phyloP scores from a whole-genome alignment of 1,284 basidiomycete species.

The Leccinum ambiguum region DNA sequence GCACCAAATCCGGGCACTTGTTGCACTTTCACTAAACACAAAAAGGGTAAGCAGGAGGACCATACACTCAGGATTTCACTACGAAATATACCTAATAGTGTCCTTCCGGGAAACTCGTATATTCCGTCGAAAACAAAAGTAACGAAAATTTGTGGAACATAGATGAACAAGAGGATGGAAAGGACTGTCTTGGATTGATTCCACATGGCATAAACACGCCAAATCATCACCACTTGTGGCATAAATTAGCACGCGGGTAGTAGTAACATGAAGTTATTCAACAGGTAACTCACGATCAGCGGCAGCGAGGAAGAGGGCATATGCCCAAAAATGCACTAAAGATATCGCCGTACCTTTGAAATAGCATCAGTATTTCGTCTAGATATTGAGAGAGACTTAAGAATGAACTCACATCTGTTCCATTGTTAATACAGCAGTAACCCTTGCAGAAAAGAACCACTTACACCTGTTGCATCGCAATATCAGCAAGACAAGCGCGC shows the following conservation, averaged over 20 bases:
- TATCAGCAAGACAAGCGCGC: background rate
- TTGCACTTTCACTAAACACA: slow-evolving; percentile 7
- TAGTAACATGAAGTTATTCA: no score
- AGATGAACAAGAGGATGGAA: slow-evolving; percentile 12
- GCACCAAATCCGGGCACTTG: background rate
- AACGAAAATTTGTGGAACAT: background rate
- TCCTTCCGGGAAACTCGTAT: slow-evolving; percentile 6
- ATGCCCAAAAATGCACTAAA: slow-evolving; percentile 12
- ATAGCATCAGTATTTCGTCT: background rate
- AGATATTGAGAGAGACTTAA: background rate
- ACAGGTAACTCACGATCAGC: slow-evolving; percentile 13
- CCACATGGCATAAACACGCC: slow-evolving; percentile 20
- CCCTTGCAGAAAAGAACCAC: background rate
- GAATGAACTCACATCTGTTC: slow-evolving; percentile 11
- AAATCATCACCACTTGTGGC: slow-evolving; percentile 17
- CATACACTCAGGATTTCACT: background rate
- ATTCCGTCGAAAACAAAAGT: slow-evolving; percentile 11
- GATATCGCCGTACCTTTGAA: slow-evolving; percentile 9
- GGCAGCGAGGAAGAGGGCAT: slow-evolving; percentile 13
- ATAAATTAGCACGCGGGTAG: background rate
- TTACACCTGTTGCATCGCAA: slow-evolving; percentile 6
- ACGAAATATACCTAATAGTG: slow-evolving; percentile 7
- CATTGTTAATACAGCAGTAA: background rate
- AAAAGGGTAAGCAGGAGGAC: background rate
- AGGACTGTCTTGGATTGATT: slow-evolving; percentile 9